Base-by-base conservation (phyloP, 352 stramenopile genomes). In the Phytophthora palmivora region DNA sequence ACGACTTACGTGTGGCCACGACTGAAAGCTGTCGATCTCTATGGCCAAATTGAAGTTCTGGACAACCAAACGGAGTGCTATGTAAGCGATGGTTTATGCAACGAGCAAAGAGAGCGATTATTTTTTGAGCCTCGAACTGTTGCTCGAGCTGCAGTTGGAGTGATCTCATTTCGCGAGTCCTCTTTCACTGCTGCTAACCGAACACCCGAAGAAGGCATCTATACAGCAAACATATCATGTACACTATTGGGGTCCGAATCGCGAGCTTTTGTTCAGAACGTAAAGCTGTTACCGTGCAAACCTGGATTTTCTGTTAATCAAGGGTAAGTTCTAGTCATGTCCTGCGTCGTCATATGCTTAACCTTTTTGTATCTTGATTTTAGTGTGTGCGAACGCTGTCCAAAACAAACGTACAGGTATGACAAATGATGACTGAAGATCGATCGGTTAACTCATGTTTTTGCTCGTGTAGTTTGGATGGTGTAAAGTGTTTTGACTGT, bases 31-130 rank as follows among this genome's bases (percentile, higher is more conserved):
- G 55, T 86, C 2, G 82, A 91, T 47, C 34, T 89, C 1, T 91
- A 91, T 42, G 64, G 66, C 0, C 82, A 91, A 46, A 66, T 87
- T 19, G 79, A 91, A 53, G 76, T 87, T 2, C 58, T 91, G 11
- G 82, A 91, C 34, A 72, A 54, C 22, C 42, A 67, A 24, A 89
- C 82, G 0, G 48, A 76, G 36, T 91, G 82, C 36, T 32, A 55
- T 15, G 61, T 81, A 11, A 51, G 42, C 6, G 75, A 71, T 11
- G 54, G 50, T 11, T 2, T 63, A 11, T 56, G 45, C 5, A 55
- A 21, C 18, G 60, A 54, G 19, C 42, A 42, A 50, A 55, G 39
- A 9, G 53, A 63, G 8, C 37, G 33, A 8, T 26, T 83, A 6
- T 18, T 26, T 0, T 89, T 89, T 44, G 66, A 63, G 30, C 79